Conservation (phyloP, 148 eudicot species). For the Vaccinium myrtillus region DNA sequence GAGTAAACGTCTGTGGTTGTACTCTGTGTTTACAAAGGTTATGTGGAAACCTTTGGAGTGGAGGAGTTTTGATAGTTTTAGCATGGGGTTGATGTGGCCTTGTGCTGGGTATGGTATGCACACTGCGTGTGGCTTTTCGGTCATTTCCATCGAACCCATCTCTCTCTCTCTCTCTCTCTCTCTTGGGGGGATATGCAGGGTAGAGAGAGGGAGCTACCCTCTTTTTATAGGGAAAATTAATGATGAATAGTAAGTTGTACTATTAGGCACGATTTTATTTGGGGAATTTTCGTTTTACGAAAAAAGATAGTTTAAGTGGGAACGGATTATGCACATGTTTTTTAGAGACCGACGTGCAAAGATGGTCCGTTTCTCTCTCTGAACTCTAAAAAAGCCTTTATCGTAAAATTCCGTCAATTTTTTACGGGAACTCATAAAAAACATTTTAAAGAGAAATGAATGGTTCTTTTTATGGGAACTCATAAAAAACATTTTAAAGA, state of each 20-base stretch:
- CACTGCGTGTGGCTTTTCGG: conserved; percentile 45
- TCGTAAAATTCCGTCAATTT: too few relatives aligned
- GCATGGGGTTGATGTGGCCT: conserved; percentile 71
- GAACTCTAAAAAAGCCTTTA: too few relatives aligned
- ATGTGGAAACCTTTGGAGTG: conserved; percentile 3
- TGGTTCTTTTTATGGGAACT: too few relatives aligned
- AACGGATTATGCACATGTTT: too few relatives aligned
- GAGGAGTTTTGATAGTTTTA: background rate
- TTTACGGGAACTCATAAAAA: too few relatives aligned
- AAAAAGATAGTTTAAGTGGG: too few relatives aligned
- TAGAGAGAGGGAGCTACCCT: background rate
- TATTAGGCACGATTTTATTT: background rate
- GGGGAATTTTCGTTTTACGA: background rate
- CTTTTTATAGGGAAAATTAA: background rate
- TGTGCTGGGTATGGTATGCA: conserved; percentile 66
- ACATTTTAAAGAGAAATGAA: too few relatives aligned
- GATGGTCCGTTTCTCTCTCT: too few relatives aligned
- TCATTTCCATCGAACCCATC: conserved; percentile 11
- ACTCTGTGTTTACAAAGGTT: background rate
- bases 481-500: too few relatives aligned
- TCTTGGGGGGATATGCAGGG: background rate
- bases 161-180: conserved; percentile 2
- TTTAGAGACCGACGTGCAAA: too few relatives aligned
- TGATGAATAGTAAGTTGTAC: background rate
- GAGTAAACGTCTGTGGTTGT: conserved; percentile 38